Evolutionary conservation across 305 asterid genomes (phyloP).

Genomic region (Vinca major): DNA sequence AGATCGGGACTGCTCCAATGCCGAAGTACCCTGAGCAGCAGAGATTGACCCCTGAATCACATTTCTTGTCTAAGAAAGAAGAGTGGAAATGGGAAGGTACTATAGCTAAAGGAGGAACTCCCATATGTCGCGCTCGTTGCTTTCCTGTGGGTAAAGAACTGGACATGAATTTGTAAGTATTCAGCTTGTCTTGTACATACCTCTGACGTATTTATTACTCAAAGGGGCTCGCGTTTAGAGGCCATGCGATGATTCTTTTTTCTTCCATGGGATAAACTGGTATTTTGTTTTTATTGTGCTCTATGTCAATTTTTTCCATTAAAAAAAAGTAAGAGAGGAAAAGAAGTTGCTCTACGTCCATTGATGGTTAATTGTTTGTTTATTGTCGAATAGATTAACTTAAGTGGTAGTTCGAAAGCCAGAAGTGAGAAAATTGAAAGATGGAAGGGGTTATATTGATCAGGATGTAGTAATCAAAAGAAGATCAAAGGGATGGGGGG

Average conservation of each 20-base stretch:
- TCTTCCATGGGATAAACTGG: not conserved
- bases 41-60: conserved; percentile 39
- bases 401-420: not conserved
- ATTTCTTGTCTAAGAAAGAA: conserved; percentile 40
- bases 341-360: not conserved
- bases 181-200: conserved; percentile 1
- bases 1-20: conserved; percentile 35
- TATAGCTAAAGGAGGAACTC: conserved; percentile 78
- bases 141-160: conserved; percentile 89
- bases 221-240: not conserved
- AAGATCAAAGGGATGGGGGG: not conserved
- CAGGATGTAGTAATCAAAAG: not conserved
- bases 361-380: not conserved
- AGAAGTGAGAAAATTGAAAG: not conserved
- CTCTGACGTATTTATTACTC: not conserved
- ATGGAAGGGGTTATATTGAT: not conserved
- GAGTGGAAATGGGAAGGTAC: conserved; percentile 98
- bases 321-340: not conserved
- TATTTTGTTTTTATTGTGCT: not conserved
- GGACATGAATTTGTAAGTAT: conserved; percentile 72
- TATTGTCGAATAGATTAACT: not conserved
- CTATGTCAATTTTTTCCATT: not conserved
- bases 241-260: not conserved
- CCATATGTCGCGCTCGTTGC: conserved; percentile 89
- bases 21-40: conserved; percentile 31